A percentile compares a stretch with the other conserved stretches of the same genome.
Evolutionary conservation across 225 moss, liverwort and hornwort genomes (phyloP).

Genomic region (Lunularia cruciata): DNA sequence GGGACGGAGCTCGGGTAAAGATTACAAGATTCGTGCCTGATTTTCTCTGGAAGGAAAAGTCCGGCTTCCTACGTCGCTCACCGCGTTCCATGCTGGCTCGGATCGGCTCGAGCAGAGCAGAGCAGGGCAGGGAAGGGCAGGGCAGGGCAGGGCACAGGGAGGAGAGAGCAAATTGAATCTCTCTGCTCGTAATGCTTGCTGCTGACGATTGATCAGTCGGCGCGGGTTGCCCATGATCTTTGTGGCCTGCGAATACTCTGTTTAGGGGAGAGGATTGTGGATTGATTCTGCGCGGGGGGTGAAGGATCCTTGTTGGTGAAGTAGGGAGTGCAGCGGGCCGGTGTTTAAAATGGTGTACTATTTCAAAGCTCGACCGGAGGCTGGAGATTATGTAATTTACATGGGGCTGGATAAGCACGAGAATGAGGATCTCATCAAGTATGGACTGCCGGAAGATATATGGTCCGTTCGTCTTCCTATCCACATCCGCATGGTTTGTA

Average conservation of each 20-base stretch:
- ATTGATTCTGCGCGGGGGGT: neutral
- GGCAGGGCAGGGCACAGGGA: slow-evolving; percentile 2
- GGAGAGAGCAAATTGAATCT: neutral
- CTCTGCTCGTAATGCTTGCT: neutral
- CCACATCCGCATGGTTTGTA: too few species aligned
- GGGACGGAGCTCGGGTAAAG: too few species aligned
- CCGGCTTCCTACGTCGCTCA: neutral
- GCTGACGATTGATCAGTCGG: neutral
- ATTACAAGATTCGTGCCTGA: neutral
- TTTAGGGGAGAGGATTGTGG: neutral
- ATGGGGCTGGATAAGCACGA: slow-evolving; percentile 99
- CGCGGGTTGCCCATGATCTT: neutral
- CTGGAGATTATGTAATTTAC: slow-evolving; percentile 85
- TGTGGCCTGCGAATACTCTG: neutral
- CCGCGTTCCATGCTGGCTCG: neutral
- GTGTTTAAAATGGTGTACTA: slow-evolving; percentile 71
- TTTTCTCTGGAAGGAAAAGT: neutral
- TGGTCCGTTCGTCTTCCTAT: slow-evolving; percentile 51
- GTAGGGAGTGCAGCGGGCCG: neutral
- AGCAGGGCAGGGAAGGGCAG: neutral
- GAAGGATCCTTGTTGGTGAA: neutral
- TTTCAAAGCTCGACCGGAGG: slow-evolving; percentile 86
- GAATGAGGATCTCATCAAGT: slow-evolving; percentile 98
- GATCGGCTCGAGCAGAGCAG: neutral
- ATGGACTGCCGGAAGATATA: slow-evolving; percentile 89